phyloP scores from a whole-genome alignment of 352 stramenopile genomes.

The Phytophthora colocasiae region DNA sequence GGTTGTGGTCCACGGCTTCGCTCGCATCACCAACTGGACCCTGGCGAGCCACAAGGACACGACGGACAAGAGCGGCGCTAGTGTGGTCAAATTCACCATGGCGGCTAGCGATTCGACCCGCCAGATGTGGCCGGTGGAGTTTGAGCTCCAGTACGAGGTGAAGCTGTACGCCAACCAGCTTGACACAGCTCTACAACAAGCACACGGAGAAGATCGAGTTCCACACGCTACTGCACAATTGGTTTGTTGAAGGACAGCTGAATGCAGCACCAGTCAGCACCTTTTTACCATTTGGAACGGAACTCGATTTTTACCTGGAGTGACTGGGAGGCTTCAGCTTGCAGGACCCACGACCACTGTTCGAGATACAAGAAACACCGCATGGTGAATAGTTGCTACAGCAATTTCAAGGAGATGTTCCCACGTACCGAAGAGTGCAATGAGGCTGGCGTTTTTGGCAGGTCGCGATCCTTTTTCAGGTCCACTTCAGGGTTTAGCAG shows the following conservation, averaged over 20 bases:
- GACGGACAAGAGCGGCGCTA: constrained; percentile 23
- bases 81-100: constrained; percentile 47
- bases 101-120: constrained; percentile 37
- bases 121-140: constrained; percentile 61
- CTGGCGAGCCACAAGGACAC: constrained; percentile 19
- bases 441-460: constrained; percentile 29
- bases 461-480: constrained; percentile 28
- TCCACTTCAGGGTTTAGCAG: constrained; percentile 23
- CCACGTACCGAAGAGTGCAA: constrained; percentile 29
- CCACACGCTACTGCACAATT: too few relatives aligned
- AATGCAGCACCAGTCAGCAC: neutral
- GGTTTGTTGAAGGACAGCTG: constrained; percentile 43
- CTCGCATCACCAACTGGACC: constrained; percentile 57
- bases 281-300: neutral
- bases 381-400: too few relatives aligned
- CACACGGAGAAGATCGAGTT: too few relatives aligned
- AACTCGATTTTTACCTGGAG: constrained; percentile 24
- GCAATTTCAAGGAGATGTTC: too few relatives aligned
- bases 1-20: too few relatives aligned
- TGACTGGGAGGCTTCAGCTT: constrained; percentile 39
- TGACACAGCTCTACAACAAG: too few relatives aligned
- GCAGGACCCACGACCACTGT: constrained; percentile 40
- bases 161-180: constrained; percentile 63
- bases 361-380: neutral
- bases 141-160: constrained; percentile 74